Base-by-base conservation (phyloP, 306 rosid species). In the Prunus dulcis region DNA sequence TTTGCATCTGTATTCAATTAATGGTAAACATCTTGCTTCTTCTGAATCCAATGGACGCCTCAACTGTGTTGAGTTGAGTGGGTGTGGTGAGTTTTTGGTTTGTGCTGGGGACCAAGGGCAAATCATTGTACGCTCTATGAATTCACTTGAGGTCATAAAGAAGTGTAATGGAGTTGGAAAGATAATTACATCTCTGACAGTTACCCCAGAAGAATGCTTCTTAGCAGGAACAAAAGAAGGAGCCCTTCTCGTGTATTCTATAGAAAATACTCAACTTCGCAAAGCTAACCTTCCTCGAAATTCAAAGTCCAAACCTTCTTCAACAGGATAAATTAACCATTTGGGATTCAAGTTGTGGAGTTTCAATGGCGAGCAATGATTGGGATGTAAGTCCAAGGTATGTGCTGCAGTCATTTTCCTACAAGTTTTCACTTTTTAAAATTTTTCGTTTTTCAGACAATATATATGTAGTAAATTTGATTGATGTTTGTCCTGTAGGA, bases 81-180 rank as follows among this genome's bases (percentile, higher is more conserved):
- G 84, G 64, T 95, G 98, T 67, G 97, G 96, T 71, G 97, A 88
- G 84, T 95, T 92, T 86, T 78, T 95, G 86, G 97, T 92, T 58
- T 84, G 92, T 84, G 96, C 97, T 13, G 96, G 97, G 82, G 98
- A 94, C 82, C 98, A 94, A 68, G 97, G 98, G 84, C 98, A 92
- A 86, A 95, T 95, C 67, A 86, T 90, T 69, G 95, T 95, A 68
- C 91, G 92, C 79, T 95, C 96, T 46, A 95, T 95, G 96, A 84
- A 80, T 88, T 87, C 96, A n/a, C 93, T 95, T 17, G 93, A 95
- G 85, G 85, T 95, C 79, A 82, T 92, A 63, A 89, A 87, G 78
- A 90, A 85, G 73, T 95, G 89, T 77, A 82, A 86, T 19, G 98
- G 96, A 62, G 85, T 88, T 75, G 98, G 97, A 83, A 95, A 89